Conservation (phyloP, 306 rosid species). For the Echinosophora koreensis region DNA sequence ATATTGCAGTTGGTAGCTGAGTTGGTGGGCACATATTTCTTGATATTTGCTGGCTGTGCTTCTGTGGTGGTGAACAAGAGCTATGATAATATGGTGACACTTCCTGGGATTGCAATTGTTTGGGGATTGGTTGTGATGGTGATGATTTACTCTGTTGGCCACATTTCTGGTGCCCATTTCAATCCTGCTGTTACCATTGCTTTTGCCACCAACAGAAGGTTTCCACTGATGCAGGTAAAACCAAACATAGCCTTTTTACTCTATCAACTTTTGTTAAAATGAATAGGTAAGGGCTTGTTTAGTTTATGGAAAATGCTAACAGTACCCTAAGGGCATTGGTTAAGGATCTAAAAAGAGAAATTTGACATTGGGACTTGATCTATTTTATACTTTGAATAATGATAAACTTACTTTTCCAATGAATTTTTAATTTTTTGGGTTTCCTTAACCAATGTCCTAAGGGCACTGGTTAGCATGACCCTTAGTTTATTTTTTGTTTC, state of each 20-base stretch:
- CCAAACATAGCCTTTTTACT: neutral
- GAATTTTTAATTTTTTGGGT: no score
- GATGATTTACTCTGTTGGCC: constrained; percentile 77
- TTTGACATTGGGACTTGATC: no score
- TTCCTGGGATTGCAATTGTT: constrained; percentile 68
- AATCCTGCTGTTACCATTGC: constrained; percentile 94
- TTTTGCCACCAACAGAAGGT: constrained; percentile 68
- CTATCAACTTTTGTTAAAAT: neutral
- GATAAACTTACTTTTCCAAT: no score
- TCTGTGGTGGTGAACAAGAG: constrained; percentile 69
- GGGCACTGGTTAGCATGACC: no score
- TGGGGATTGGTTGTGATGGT: constrained; percentile 85
- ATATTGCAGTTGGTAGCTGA: constrained; percentile 74
- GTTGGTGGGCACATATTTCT: constrained; percentile 75
- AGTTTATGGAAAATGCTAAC: no score
- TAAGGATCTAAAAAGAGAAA: no score
- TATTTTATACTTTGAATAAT: no score
- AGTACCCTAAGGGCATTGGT: no score
- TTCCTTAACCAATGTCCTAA: no score
- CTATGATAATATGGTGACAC: constrained; percentile 51
- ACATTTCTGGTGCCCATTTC: constrained; percentile 90
- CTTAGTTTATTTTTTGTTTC: no score
- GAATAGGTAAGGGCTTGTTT: no score
- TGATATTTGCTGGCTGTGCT: constrained; percentile 83
- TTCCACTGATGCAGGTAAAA: constrained; percentile 73